These are phyloP conservation scores for Solanum hybrid DNA, from an alignment of 305 asterid species.

Conservation along the genomic window DNA sequence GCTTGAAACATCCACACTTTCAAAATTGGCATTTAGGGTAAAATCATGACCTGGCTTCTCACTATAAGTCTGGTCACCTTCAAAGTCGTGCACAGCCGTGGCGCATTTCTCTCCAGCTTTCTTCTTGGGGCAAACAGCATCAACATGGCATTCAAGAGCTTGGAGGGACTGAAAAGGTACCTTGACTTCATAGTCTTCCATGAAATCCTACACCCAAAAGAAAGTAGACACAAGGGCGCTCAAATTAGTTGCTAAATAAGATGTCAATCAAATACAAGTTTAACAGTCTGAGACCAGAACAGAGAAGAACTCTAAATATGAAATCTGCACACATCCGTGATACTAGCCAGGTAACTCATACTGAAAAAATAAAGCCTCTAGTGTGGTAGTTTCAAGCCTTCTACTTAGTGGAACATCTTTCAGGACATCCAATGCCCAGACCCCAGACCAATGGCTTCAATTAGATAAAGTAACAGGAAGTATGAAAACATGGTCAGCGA, in stretches of 20 bases:
- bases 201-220: slow-evolving; percentile 54
- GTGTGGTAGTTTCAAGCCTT: not conserved
- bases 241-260: not conserved
- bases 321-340: not conserved
- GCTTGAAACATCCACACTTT: slow-evolving; percentile 45
- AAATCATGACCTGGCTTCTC: slow-evolving; percentile 96
- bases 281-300: not conserved
- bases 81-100: slow-evolving; percentile 89
- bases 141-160: slow-evolving; percentile 82
- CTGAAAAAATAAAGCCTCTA: not conserved
- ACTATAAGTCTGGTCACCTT: slow-evolving; percentile 94
- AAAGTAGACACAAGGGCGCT: not conserved
- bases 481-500: not conserved
- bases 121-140: slow-evolving; percentile 86
- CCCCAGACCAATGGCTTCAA: not conserved
- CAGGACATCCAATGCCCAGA: not conserved
- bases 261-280: not conserved
- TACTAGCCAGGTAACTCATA: not conserved
- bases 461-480: not conserved
- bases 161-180: slow-evolving; percentile 87
- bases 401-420: not conserved
- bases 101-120: slow-evolving; percentile 59
- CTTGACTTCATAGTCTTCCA: slow-evolving; percentile 93
- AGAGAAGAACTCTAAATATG: not conserved
- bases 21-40: slow-evolving; percentile 54